These are phyloP conservation scores for Lachancea sp. DNA, from an alignment of 805 yeast genomes.

Conservation along the genomic window DNA sequence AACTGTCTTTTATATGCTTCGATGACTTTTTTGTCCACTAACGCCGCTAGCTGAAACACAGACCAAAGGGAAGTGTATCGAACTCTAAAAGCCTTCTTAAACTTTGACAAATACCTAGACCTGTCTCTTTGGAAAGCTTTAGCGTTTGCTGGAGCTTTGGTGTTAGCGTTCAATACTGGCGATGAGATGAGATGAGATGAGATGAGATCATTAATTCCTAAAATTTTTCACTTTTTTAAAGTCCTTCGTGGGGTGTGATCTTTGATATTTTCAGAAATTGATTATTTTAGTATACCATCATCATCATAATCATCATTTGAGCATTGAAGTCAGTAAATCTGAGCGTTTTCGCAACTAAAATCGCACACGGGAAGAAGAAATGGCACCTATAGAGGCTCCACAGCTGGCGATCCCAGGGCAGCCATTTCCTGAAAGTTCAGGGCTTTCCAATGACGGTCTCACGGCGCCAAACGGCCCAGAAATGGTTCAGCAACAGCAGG, in stretches of 20 bases:
- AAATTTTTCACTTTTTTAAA: constrained; percentile 7
- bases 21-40: too few species aligned
- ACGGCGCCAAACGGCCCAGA: constrained; percentile 5
- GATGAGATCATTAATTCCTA: constrained; percentile 17
- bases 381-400: constrained; percentile 19
- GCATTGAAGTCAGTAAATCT: background rate
- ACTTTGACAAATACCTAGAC: too few species aligned
- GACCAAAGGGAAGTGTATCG: background rate
- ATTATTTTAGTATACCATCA: background rate
- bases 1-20: background rate
- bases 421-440: constrained; percentile 7
- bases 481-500: constrained; percentile 19
- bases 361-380: too few species aligned
- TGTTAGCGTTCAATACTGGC: background rate
- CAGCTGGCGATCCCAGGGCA: constrained; percentile 28
- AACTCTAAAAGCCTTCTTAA: too few species aligned
- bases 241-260: background rate
- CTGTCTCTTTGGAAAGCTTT: background rate
- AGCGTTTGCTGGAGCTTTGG: background rate
- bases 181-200: constrained; percentile 10
- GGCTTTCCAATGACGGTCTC: background rate
- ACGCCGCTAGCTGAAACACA: too few species aligned
- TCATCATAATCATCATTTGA: background rate
- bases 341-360: background rate
- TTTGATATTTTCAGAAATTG: background rate